Evolutionary conservation across 805 yeast species (phyloP).

Genomic region (Clavispora fructus): DNA sequence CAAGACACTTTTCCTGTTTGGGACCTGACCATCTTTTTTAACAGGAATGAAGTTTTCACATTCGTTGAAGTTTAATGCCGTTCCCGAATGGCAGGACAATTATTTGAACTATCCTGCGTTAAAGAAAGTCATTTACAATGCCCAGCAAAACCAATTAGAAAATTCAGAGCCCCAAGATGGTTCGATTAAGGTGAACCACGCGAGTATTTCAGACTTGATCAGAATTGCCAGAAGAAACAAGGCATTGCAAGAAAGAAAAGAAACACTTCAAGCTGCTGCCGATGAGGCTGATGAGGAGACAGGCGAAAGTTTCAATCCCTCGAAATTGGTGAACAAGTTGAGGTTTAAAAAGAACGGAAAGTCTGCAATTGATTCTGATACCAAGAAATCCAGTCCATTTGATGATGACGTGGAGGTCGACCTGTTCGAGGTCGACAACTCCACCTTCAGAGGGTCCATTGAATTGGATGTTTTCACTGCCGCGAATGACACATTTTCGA

Average conservation of each 20-base stretch:
- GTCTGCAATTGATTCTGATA: not conserved
- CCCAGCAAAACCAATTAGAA: constrained; percentile 39
- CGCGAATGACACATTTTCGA: constrained; percentile 7
- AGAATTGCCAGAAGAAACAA: constrained; percentile 10
- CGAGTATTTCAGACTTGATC: constrained; percentile 26
- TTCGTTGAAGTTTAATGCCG: constrained; percentile 47
- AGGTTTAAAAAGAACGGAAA: constrained; percentile 8
- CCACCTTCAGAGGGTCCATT: constrained; percentile 13
- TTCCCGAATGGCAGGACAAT: constrained; percentile 48
- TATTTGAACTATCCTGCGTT: constrained; percentile 44
- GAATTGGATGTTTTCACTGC: constrained; percentile 10
- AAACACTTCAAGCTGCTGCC: constrained; percentile 1
- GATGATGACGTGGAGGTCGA: constrained; percentile 6
- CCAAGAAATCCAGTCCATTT: constrained; percentile 1
- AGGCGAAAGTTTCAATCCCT: constrained; percentile 9
- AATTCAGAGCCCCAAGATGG: constrained; percentile 22
- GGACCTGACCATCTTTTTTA: not conserved
- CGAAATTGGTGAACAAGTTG: constrained; percentile 17
- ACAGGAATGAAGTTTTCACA: constrained; percentile 44
- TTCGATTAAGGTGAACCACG: constrained; percentile 14
- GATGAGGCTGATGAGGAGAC: constrained; percentile 3
- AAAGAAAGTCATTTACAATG: constrained; percentile 51
- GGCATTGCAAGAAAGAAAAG: constrained; percentile 2
- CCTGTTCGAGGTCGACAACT: constrained; percentile 15
- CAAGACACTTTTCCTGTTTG: not conserved